Conservation (phyloP, 768 basidiomycete species). For the Basidioascus undulatus region DNA sequence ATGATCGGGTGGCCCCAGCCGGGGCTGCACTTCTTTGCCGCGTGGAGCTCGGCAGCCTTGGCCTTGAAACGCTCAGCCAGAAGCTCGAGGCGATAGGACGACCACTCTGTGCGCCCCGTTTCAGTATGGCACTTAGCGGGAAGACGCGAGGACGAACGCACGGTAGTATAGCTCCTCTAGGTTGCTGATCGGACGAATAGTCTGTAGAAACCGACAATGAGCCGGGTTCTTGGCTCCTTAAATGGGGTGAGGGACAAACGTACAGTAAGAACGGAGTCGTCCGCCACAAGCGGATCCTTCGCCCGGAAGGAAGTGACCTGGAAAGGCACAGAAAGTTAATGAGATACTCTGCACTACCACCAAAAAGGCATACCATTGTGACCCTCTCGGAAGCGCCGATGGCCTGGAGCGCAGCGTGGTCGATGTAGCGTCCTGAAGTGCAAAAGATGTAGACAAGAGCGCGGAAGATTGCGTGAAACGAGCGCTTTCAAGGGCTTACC, state of each 20-base stretch:
- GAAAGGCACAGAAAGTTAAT: background rate
- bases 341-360: background rate
- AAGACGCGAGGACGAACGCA: background rate
- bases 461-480: background rate
- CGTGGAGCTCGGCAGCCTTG: slow-evolving; percentile 1
- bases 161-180: slow-evolving; percentile 5
- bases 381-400: slow-evolving; percentile 2
- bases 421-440: background rate
- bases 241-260: too few relatives aligned
- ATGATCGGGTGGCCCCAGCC: background rate
- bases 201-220: slow-evolving; percentile 5
- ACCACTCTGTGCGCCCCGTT: background rate
- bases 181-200: slow-evolving; percentile 4
- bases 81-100: slow-evolving; percentile 3
- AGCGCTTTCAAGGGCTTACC: background rate
- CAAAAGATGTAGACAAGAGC: background rate
- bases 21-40: background rate
- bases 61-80: slow-evolving; percentile 3
- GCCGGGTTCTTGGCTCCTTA: too few relatives aligned
- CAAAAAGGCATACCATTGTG: background rate
- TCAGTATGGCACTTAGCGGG: too few relatives aligned
- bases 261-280: background rate
- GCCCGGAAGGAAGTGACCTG: slow-evolving; percentile 7
- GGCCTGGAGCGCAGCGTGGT: slow-evolving; percentile 4
- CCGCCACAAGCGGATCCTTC: slow-evolving; percentile 2